Conservation (phyloP, 2,329 filamentous ascomycete genomes). For the Hymenoscyphus fructigenus region DNA sequence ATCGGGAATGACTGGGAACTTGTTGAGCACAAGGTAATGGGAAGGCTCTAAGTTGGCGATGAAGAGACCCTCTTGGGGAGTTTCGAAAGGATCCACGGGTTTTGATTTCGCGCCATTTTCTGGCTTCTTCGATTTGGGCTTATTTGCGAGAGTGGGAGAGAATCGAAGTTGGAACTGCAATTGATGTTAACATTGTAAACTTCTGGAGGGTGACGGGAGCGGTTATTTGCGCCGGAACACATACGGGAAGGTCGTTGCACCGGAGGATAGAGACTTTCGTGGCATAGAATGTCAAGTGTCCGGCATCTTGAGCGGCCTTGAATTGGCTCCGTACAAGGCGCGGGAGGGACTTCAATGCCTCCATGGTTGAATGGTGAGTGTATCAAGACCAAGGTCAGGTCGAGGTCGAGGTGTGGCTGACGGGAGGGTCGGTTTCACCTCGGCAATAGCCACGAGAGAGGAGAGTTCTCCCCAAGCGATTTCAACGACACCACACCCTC, state of each 20-base stretch:
- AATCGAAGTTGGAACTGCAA: constrained; percentile 70
- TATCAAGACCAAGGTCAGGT: not conserved
- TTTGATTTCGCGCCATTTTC: constrained; percentile 28
- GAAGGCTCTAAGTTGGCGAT: constrained; percentile 52
- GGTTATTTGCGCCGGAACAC: constrained; percentile 5
- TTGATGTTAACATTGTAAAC: constrained; percentile 1
- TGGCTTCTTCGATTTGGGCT: constrained; percentile 51
- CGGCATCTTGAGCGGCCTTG: constrained; percentile 29
- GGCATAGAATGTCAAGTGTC: constrained; percentile 32
- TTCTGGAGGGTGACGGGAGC: not conserved
- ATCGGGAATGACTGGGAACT: constrained; percentile 68
- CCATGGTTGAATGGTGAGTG: constrained; percentile 16
- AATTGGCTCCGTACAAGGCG: constrained; percentile 32
- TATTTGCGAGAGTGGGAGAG: constrained; percentile 66
- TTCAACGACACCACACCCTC: not conserved
- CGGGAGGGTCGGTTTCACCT: not conserved
- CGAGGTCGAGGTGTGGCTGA: not conserved
- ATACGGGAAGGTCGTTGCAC: constrained; percentile 32
- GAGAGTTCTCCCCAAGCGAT: too few species aligned
- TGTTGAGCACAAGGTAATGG: constrained; percentile 71
- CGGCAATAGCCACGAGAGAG: not conserved
- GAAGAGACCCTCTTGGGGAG: constrained; percentile 54
- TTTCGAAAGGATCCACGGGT: constrained; percentile 63
- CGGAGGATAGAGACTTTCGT: constrained; percentile 34
- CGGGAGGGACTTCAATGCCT: constrained; percentile 26